phyloP scores from a whole-genome alignment of 495 filamentous ascomycete species.

The Cercophora samala region DNA sequence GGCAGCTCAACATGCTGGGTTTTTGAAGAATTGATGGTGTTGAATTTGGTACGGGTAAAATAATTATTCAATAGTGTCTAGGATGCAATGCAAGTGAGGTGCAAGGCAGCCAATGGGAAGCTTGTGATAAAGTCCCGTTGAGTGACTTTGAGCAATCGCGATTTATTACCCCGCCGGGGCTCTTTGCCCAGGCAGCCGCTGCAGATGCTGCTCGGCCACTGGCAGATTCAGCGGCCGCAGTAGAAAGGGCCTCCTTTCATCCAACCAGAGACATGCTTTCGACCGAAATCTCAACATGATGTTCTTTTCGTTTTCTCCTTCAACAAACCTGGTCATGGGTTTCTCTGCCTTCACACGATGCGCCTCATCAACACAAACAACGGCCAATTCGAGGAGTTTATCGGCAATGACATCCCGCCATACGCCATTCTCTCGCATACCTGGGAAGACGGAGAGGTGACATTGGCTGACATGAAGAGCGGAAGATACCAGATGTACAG shows the following conservation, averaged over 20 bases:
- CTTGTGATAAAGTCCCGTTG: too few relatives aligned
- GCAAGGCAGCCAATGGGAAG: too few relatives aligned
- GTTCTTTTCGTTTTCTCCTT: neutral
- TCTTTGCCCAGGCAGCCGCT: too few relatives aligned
- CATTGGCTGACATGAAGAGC: constrained; percentile 5
- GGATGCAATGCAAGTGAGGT: too few relatives aligned
- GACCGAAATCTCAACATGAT: neutral
- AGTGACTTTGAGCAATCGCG: too few relatives aligned
- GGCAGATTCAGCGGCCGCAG: neutral
- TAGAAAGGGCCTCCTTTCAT: neutral
- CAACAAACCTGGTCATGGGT: neutral
- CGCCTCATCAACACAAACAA: constrained; percentile 10
- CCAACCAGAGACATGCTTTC: neutral
- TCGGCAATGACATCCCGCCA: neutral
- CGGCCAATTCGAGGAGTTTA: neutral
- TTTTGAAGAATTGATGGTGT: too few relatives aligned
- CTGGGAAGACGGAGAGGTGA: constrained; percentile 23
- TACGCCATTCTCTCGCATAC: constrained; percentile 25
- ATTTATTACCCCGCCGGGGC: too few relatives aligned
- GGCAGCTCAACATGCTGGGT: too few relatives aligned
- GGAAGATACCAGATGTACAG: neutral
- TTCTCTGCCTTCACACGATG: neutral
- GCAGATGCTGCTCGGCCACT: neutral
- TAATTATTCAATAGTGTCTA: too few relatives aligned
- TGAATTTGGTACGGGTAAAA: too few relatives aligned